phyloP scores from a whole-genome alignment of 2,329 filamentous ascomycete species.

The Trichoderma semiorbis region DNA sequence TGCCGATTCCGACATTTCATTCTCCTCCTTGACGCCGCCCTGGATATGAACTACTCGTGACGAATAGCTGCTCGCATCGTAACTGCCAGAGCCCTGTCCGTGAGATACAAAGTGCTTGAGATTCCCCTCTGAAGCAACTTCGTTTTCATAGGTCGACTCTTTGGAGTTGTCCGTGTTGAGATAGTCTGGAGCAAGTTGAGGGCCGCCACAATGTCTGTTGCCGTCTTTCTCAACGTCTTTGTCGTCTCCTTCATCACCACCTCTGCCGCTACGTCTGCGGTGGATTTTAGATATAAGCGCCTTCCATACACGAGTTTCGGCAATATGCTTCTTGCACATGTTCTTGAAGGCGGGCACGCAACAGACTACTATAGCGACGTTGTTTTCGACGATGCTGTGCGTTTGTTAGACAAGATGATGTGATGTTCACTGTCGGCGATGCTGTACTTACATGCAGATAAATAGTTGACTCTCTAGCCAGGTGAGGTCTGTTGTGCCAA shows the following conservation, averaged over 20 bases:
- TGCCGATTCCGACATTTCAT: not conserved
- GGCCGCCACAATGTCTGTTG: not conserved
- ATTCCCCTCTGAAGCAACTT: not conserved
- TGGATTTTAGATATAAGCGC: not conserved
- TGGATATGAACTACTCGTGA: not conserved
- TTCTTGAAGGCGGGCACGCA: slow-evolving; percentile 20
- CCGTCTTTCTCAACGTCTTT: not conserved
- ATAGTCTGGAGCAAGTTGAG: not conserved
- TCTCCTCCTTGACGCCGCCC: not conserved
- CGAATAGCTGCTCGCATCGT: not conserved
- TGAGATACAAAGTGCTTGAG: not conserved
- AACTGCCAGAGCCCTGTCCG: not conserved
- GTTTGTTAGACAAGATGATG: not conserved
- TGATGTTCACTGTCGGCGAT: not conserved
- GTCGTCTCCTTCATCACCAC: not conserved
- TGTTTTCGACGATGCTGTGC: slow-evolving; percentile 20
- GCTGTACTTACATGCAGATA: slow-evolving; percentile 6
- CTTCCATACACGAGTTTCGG: not conserved
- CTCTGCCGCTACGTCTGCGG: not conserved
- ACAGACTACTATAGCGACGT: slow-evolving; percentile 21
- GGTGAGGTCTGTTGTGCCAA: not conserved
- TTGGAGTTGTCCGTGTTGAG: not conserved
- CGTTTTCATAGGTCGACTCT: not conserved
- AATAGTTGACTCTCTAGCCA: not conserved
- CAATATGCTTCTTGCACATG: not conserved